A percentile compares a stretch with the other conserved stretches of the same genome.
phyloP scores from a whole-genome alignment of 2,329 filamentous ascomycete genomes.

The Albophoma yamanashiensis region DNA sequence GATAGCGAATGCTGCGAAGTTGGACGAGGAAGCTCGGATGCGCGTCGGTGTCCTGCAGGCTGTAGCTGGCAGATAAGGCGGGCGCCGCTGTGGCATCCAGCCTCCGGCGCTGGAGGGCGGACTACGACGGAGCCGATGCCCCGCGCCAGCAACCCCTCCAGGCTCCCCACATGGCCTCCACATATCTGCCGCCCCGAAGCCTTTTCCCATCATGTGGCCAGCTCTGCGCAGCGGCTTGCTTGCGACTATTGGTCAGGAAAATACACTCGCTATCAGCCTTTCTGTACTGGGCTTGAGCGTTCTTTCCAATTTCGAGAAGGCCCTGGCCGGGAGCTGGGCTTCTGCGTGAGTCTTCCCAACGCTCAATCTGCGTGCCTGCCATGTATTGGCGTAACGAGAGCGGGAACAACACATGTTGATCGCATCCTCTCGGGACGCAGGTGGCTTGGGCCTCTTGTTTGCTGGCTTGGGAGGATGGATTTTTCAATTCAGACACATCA shows the following conservation, averaged over 20 bases:
- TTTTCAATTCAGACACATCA: too few relatives aligned
- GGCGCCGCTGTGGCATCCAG: neutral
- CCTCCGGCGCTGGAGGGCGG: neutral
- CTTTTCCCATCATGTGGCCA: neutral
- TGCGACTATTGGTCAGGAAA: neutral
- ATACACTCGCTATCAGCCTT: neutral
- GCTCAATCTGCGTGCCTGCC: neutral
- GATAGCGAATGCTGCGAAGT: neutral
- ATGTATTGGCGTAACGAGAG: neutral
- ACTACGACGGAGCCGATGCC: conserved; percentile 1
- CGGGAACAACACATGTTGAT: neutral
- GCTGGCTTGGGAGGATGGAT: too few relatives aligned
- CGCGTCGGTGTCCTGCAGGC: neutral
- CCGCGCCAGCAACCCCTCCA: neutral
- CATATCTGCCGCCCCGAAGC: neutral
- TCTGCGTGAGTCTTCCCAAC: neutral
- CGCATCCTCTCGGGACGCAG: too few relatives aligned
- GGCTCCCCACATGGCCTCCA: neutral
- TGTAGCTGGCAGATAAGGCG: neutral
- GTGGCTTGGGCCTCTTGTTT: too few relatives aligned
- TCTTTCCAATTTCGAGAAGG: neutral
- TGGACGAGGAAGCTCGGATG: neutral
- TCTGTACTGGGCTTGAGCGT: neutral
- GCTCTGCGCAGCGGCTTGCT: neutral
- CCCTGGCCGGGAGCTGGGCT: neutral